Conservation (phyloP, 257 asterid genomes). For the Prunella vulgaris region DNA sequence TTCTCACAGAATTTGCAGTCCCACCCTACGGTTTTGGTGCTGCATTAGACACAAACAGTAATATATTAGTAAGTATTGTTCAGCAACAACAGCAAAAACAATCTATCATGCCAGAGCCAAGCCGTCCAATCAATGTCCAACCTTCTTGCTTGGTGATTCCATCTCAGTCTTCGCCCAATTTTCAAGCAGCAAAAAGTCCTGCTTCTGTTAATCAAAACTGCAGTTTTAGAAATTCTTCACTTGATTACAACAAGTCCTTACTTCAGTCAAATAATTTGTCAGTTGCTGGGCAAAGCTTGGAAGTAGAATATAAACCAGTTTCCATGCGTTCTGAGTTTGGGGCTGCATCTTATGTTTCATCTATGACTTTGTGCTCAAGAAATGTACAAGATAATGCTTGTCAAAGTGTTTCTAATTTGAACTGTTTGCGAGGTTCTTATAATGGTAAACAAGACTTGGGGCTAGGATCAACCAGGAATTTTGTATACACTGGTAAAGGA, state of each 20-base stretch:
- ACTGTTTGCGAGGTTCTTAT: conserved; percentile 33
- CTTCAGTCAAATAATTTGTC: conserved; percentile 40
- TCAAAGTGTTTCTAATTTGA: conserved; percentile 32
- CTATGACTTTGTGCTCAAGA: conserved; percentile 35
- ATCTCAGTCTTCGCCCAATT: conserved; percentile 45
- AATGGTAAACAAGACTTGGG: conserved; percentile 28
- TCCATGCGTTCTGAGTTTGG: conserved; percentile 31
- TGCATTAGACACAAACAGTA: conserved; percentile 34
- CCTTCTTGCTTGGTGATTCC: conserved; percentile 84
- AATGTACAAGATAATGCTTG: conserved; percentile 31
- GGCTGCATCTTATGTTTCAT: conserved; percentile 36
- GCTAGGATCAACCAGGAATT: conserved; percentile 34
- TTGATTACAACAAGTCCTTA: conserved; percentile 34
- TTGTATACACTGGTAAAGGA: conserved; percentile 35
- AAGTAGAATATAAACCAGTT: conserved; percentile 31
- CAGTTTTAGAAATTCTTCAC: conserved; percentile 30
- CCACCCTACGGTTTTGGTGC: conserved; percentile 33
- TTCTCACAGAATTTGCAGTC: conserved; percentile 34
- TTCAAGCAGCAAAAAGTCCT: conserved; percentile 44
- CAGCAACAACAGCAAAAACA: conserved; percentile 51
- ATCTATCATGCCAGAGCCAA: conserved; percentile 31
- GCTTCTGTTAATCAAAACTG: conserved; percentile 35
- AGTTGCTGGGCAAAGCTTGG: conserved; percentile 37
- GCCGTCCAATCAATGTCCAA: conserved; percentile 48
- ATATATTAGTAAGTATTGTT: conserved; percentile 36